These are phyloP conservation scores for Phlyctochytrium arcticum DNA, from an alignment of 192 early-diverging fungal genomes.

Conservation along the genomic window DNA sequence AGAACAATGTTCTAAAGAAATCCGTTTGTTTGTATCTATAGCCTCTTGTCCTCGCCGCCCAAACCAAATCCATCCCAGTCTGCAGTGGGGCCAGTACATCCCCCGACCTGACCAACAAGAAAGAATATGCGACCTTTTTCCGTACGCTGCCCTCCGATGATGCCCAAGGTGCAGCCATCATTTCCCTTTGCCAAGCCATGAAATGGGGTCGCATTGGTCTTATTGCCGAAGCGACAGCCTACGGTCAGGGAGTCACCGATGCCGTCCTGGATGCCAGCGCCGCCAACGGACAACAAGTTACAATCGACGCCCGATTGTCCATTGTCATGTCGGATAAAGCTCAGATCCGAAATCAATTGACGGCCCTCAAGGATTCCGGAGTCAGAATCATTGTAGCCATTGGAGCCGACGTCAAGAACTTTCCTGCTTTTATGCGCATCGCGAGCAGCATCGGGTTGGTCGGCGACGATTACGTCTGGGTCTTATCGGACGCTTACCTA, in stretches of 20 bases:
- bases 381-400: conserved; percentile 1
- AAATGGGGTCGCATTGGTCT: conserved; percentile 20
- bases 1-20: no score
- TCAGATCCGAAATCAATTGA: not conserved
- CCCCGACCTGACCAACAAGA: conserved; percentile 21
- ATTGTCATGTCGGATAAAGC: not conserved
- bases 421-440: not conserved
- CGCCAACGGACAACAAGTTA: not conserved
- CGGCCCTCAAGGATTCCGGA: conserved; percentile 1
- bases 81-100: conserved; percentile 34
- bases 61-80: conserved; percentile 12
- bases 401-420: not conserved
- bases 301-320: not conserved
- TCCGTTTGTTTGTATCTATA: not conserved
- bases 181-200: conserved; percentile 7
- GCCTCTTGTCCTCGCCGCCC: not conserved
- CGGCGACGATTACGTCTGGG: conserved; percentile 9
- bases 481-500: conserved; percentile 1
- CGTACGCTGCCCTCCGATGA: conserved; percentile 31
- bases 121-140: conserved; percentile 36
- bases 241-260: not conserved
- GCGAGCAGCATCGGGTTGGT: not conserved
- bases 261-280: not conserved
- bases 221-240: not conserved
- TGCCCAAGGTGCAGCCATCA: conserved; percentile 24